phyloP scores from a whole-genome alignment of 2,329 filamentous ascomycete genomes.

The Fusarium tanahbumbuense region DNA sequence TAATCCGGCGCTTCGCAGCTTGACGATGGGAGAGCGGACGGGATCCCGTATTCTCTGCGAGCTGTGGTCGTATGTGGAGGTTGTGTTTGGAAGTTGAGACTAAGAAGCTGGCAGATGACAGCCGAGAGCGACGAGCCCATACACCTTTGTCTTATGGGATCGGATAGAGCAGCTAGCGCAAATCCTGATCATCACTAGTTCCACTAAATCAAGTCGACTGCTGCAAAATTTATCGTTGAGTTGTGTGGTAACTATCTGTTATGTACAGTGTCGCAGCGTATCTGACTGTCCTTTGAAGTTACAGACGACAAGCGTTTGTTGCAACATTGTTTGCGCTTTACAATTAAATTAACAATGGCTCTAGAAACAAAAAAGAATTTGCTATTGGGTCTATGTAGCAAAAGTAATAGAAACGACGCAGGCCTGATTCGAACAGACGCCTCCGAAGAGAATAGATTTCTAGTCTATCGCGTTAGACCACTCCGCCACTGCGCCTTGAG shows the following conservation, averaged over 20 bases:
- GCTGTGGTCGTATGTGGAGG: slow-evolving; percentile 16
- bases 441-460: slow-evolving; percentile 16
- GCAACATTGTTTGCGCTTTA: background rate
- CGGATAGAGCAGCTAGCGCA: too few species aligned
- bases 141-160: rapidly evolving
- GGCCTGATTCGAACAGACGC: slow-evolving; percentile 16
- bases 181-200: rapidly evolving
- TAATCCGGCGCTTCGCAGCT: slow-evolving; percentile 12
- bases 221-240: too few species aligned
- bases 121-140: background rate
- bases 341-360: rapidly evolving
- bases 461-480: slow-evolving; percentile 9
- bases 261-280: too few species aligned
- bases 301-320: too few species aligned
- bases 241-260: too few species aligned
- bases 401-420: slow-evolving; percentile 6
- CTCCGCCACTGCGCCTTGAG: slow-evolving; percentile 3
- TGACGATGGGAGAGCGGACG: slow-evolving; percentile 20
- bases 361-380: background rate
- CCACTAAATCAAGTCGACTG: too few species aligned
- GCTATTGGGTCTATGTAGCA: background rate
- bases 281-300: too few species aligned
- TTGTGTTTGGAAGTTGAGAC: too few species aligned
- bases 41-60: slow-evolving; percentile 23
- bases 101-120: background rate